A percentile compares a stretch with the other conserved stretches of the same genome.
These are phyloP conservation scores for Xylaria palmicola DNA, from an alignment of 495 filamentous ascomycete species.

Conservation along the genomic window DNA sequence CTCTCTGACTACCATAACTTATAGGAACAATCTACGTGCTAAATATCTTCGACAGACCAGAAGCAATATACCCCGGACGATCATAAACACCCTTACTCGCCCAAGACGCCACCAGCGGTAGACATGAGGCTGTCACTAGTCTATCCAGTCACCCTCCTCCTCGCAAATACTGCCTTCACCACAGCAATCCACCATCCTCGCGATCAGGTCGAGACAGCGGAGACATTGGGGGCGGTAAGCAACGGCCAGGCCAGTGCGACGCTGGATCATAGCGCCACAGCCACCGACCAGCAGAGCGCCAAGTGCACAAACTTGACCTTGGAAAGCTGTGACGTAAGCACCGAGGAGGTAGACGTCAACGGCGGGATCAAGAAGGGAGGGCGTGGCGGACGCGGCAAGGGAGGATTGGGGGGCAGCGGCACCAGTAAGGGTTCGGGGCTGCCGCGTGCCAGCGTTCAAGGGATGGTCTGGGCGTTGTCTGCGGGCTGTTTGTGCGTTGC, in stretches of 20 bases:
- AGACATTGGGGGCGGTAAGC: not conserved
- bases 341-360: not conserved
- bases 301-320: not conserved
- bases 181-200: not conserved
- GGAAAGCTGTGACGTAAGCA: not conserved
- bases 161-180: not conserved
- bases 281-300: not conserved
- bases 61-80: no score
- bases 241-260: not conserved
- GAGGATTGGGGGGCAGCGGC: not conserved
- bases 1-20: no score
- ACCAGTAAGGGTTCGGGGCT: not conserved
- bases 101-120: not conserved
- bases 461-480: not conserved
- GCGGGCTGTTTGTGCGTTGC: not conserved
- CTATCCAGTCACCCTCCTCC: not conserved
- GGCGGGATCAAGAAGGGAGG: not conserved
- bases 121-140: not conserved
- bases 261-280: not conserved
- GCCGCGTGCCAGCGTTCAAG: not conserved
- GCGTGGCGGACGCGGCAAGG: not conserved
- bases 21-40: no score
- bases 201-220: not conserved
- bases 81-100: no score
- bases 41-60: no score